Base-by-base conservation (phyloP, 2,329 filamentous ascomycete species). In the Coniochaeta hoffmannii region DNA sequence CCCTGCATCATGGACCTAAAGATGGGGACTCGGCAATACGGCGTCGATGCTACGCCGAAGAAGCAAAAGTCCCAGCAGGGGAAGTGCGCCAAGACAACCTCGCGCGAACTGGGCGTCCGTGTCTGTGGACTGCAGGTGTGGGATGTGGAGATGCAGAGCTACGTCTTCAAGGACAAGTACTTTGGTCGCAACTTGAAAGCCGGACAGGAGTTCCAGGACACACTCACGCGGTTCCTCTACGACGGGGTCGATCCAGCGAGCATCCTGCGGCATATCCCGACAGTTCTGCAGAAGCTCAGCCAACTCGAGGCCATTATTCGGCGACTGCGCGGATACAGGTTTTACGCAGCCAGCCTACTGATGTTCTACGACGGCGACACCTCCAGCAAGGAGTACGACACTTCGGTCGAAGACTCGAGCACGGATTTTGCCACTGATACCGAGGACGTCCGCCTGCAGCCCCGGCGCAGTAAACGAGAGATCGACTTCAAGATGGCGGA, bases 121-220 rank as follows among this genome's bases (percentile, higher is more conserved):
- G 86, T 99, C 4, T 99, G 94, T 67, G 94, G 94, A 4, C 86
- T 99, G 74, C 94, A 99, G 69, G 90, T 96, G 1, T 99, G 93
- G 90, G 93, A 97, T 66, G 86, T 85, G 22, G 85, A 86, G 61
- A 87, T 85, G 34, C 85, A 95, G 65, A 85, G 83, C 50, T 97
- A 96, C 66, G 78, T 92, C n/a, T 99, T 97, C 67, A 89, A 96
- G 68, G 94, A 99, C 79, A 99, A 99, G 71, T 99, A 99, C 70
- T 96, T 90, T 67, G 94, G 94, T 1, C 87, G 94, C 54, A 85
- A 90, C 62, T 76, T 99, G 32, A 92, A 92, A 69, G 90, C 88
- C 2, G 94, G 94, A 2, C 78, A 81, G 3, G 90, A 97, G 66
- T 97, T 99, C 65, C 89, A 96, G 66, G 84, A 88, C 57, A 92